These are phyloP conservation scores for Pyracantha coccinea DNA, from an alignment of 331 rosid genomes.

Conservation along the genomic window DNA sequence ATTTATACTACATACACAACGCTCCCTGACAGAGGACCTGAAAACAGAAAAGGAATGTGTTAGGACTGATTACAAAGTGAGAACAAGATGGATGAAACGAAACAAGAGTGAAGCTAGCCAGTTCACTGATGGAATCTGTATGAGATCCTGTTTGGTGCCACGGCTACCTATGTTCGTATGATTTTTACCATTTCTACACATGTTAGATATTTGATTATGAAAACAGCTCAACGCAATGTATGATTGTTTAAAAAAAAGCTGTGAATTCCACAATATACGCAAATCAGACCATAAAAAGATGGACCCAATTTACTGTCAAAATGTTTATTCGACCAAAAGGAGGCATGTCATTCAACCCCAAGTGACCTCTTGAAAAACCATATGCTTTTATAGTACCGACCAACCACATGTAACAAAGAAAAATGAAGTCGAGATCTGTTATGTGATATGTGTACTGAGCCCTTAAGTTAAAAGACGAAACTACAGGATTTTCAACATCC, in stretches of 20 bases:
- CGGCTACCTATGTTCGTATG: too few relatives aligned
- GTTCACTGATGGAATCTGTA: too few relatives aligned
- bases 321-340: background rate
- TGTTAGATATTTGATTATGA: background rate
- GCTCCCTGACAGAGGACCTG: constrained; percentile 9
- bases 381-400: background rate
- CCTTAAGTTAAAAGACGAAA: constrained; percentile 1
- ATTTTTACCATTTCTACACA: background rate
- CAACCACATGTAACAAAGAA: background rate
- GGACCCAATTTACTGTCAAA: background rate
- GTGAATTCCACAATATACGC: background rate
- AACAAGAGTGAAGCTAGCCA: too few relatives aligned
- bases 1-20: constrained; percentile 9
- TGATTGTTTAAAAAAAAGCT: background rate
- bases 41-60: background rate
- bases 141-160: too few relatives aligned
- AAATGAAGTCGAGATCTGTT: background rate
- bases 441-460: background rate
- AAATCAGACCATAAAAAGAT: background rate
- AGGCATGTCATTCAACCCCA: background rate
- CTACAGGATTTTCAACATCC: background rate
- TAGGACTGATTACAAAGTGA: background rate
- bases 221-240: background rate
- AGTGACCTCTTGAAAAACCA: constrained; percentile 1
- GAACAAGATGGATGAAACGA: too few relatives aligned